These are phyloP conservation scores for Powellomyces hirtus DNA, from an alignment of 192 early-diverging fungal genomes.

Conservation along the genomic window DNA sequence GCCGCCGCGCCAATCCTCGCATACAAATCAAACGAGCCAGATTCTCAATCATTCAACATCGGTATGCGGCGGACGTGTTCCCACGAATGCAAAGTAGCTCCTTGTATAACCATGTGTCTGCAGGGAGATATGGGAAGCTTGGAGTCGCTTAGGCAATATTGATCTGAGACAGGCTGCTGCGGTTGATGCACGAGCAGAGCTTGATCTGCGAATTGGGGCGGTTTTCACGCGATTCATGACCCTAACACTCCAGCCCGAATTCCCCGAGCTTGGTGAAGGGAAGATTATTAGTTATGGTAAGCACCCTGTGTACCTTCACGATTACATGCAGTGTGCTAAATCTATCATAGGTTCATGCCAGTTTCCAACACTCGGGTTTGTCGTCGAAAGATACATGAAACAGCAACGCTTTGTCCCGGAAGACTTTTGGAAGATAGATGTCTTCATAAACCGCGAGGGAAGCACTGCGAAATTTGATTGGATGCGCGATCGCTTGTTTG, in stretches of 20 bases:
- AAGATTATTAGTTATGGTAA: slow-evolving; percentile 82
- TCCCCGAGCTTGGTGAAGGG: slow-evolving; percentile 48
- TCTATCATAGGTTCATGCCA: slow-evolving; percentile 78
- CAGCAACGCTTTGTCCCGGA: slow-evolving; percentile 83
- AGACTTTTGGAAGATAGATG: slow-evolving; percentile 82
- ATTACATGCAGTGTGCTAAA: too few relatives aligned
- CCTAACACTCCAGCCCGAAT: slow-evolving; percentile 55
- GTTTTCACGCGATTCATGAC: slow-evolving; percentile 94
- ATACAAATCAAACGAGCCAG: slow-evolving; percentile 77
- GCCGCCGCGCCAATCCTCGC: slow-evolving; percentile 56
- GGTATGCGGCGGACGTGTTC: slow-evolving; percentile 44
- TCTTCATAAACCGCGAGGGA: slow-evolving; percentile 47
- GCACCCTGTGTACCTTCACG: too few relatives aligned
- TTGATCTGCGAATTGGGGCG: slow-evolving; percentile 90
- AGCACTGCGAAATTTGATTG: slow-evolving; percentile 67
- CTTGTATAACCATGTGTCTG: background rate
- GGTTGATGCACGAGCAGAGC: slow-evolving; percentile 79
- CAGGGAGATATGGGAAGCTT: slow-evolving; percentile 79
- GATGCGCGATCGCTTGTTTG: slow-evolving; percentile 72
- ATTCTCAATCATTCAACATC: slow-evolving; percentile 82
- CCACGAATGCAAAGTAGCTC: slow-evolving; percentile 2
- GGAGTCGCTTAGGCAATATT: slow-evolving; percentile 66
- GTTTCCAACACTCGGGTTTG: slow-evolving; percentile 94
- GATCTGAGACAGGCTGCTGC: slow-evolving; percentile 75
- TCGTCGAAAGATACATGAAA: slow-evolving; percentile 81